phyloP scores from a whole-genome alignment of 2,329 filamentous ascomycete species.

The Aotearoamyces nothofagi region DNA sequence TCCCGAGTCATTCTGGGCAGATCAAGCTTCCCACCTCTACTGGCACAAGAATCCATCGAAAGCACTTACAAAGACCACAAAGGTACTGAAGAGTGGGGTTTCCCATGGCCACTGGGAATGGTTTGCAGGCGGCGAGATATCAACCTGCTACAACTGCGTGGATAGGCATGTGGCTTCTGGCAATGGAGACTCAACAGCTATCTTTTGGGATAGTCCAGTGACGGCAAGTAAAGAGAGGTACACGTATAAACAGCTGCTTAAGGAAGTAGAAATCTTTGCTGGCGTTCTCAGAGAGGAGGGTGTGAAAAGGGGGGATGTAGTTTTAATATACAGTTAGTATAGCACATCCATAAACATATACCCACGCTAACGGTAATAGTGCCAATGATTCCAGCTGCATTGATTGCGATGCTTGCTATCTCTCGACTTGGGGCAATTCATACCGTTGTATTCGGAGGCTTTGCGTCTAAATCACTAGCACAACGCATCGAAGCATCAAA shows the following conservation, averaged over 20 bases:
- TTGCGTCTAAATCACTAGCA: slow-evolving; percentile 65
- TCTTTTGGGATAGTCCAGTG: slow-evolving; percentile 81
- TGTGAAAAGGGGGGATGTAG: slow-evolving; percentile 69
- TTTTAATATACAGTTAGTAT: slow-evolving; percentile 69
- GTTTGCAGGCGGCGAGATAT: slow-evolving; percentile 82
- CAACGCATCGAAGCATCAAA: slow-evolving; percentile 77
- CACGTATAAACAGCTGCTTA: slow-evolving; percentile 61
- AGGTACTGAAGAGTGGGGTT: slow-evolving; percentile 45
- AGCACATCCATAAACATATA: neutral
- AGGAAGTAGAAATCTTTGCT: slow-evolving; percentile 69
- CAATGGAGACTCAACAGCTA: slow-evolving; percentile 57
- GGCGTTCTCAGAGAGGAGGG: slow-evolving; percentile 72
- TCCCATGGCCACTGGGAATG: slow-evolving; percentile 70
- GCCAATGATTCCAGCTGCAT: slow-evolving; percentile 86
- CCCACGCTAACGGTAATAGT: slow-evolving; percentile 30
- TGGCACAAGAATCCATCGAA: slow-evolving; percentile 67
- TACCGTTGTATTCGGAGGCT: slow-evolving; percentile 86
- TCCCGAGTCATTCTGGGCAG: slow-evolving; percentile 60
- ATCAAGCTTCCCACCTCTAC: slow-evolving; percentile 57
- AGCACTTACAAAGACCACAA: slow-evolving; percentile 43
- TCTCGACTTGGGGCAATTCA: slow-evolving; percentile 76
- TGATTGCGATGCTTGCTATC: slow-evolving; percentile 76
- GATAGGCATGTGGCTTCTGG: slow-evolving; percentile 76
- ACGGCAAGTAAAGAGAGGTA: slow-evolving; percentile 55
- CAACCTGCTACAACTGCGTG: slow-evolving; percentile 82